These are phyloP conservation scores for Trichoderma sp. DNA, from an alignment of 2,329 filamentous ascomycete species.

Conservation along the genomic window DNA sequence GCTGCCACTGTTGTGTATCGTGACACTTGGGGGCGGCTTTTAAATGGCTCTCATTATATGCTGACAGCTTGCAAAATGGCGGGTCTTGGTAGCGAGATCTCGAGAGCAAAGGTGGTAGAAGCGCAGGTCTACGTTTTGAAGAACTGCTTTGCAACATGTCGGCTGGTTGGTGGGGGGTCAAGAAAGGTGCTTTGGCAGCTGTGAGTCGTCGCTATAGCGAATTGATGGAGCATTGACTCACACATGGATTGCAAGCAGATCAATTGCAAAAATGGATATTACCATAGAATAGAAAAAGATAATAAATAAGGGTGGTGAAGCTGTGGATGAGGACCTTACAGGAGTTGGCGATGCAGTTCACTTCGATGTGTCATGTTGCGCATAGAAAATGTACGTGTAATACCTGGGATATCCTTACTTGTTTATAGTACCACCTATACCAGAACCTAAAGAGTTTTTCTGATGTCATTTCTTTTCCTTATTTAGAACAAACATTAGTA, in stretches of 20 bases:
- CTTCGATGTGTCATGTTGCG: background rate
- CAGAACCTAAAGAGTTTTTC: background rate
- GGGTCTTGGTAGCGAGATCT: background rate
- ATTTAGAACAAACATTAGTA: too few species aligned
- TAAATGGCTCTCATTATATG: conserved; percentile 5
- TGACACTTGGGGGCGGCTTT: conserved; percentile 9
- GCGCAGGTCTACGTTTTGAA: background rate
- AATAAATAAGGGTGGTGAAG: background rate
- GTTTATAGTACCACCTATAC: background rate
- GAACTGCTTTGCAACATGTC: background rate
- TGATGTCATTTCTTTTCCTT: too few species aligned
- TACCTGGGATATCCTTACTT: background rate
- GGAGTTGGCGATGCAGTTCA: background rate
- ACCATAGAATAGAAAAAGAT: background rate
- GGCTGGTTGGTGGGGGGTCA: background rate
- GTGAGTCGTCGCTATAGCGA: background rate
- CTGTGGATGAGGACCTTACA: background rate
- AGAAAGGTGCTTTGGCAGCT: background rate
- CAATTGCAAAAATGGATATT: background rate
- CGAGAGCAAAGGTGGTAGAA: background rate
- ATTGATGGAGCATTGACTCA: background rate
- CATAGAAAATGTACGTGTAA: background rate
- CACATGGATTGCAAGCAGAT: background rate
- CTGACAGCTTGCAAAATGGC: background rate
- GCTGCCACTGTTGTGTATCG: conserved; percentile 15